phyloP scores from a whole-genome alignment of 495 filamentous ascomycete species.

The Penicillium crystallinum region DNA sequence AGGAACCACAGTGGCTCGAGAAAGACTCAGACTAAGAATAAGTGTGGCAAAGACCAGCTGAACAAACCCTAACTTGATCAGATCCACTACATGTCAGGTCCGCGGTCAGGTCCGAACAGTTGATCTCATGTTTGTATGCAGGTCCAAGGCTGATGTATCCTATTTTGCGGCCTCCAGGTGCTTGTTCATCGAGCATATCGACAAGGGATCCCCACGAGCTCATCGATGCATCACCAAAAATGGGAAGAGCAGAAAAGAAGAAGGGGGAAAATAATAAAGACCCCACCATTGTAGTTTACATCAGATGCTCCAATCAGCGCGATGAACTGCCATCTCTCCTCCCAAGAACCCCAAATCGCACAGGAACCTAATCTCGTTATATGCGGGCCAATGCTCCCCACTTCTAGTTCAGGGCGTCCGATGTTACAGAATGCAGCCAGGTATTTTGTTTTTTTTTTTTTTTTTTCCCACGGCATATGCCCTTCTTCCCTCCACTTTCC shows the following conservation, averaged over 20 bases:
- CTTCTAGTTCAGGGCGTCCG: not conserved
- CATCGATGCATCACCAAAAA: not conserved
- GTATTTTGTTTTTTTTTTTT: too few relatives aligned
- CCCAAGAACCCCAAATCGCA: constrained; percentile 8
- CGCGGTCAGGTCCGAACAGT: not conserved
- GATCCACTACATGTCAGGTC: constrained; percentile 3
- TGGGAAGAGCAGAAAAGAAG: not conserved
- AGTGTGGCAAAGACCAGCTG: constrained; percentile 9
- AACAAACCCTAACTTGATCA: constrained; percentile 1
- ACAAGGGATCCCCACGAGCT: constrained; percentile 18
- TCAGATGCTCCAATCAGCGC: constrained; percentile 14
- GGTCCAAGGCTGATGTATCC: constrained; percentile 8
- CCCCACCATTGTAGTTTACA: constrained; percentile 12
- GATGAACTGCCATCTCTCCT: not conserved
- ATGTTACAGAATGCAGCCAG: not conserved
- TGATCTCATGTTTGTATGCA: constrained; percentile 2
- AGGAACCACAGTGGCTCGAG: not conserved
- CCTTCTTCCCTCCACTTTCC: not conserved
- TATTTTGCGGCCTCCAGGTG: too few relatives aligned
- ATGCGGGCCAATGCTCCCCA: constrained; percentile 4
- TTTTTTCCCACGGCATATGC: not conserved
- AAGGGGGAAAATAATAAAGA: not conserved
- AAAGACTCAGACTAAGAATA: not conserved
- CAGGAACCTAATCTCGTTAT: constrained; percentile 23
- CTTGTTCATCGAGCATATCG: not conserved